Base-by-base conservation (phyloP, 106 monocot genomes). In the Alisma plantagoaquatica region DNA sequence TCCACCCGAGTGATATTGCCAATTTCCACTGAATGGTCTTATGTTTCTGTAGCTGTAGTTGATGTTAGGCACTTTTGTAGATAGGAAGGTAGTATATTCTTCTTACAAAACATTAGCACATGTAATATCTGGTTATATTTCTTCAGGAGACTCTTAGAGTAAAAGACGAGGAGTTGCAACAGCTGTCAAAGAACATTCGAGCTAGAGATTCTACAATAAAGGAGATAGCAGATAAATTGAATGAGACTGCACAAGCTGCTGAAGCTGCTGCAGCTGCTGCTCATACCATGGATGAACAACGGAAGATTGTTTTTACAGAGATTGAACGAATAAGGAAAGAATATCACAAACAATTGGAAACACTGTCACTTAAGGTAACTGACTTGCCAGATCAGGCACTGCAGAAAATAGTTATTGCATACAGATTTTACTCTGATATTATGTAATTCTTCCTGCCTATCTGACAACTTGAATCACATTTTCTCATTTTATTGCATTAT, bases 91-190 rank as follows among this genome's bases (percentile, higher is more conserved):
- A n/a, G n/a, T n/a, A n/a, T n/a, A n/a, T n/a, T n/a, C n/a, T n/a
- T n/a, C n/a, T n/a, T n/a, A n/a, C n/a, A n/a, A n/a, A n/a, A n/a
- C n/a, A n/a, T n/a, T n/a, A n/a, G n/a, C n/a, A n/a, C n/a, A n/a
- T n/a, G n/a, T n/a, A n/a, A 47, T 1, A n/a, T 47, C 35, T 38
- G 35, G 9, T 38, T 5, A 51, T 51, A 45, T 29, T 51, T 66
- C 18, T 49, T 26, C 58, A 98, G 96, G 89, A 98, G 60, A 98
- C 96, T 31, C 75, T 98, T 44, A 54, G 81, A 46, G 89, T 85
- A 43, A 98, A 98, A 78, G 96, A 98, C 59, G 89, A 98, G 29
- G 89, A 98, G 53, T 61, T 98, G 16, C 81, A 77, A n/a, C 80
- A 77, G 27, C 51, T 98, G 53, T 78, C 78, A 12, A 78, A 76